These are phyloP conservation scores for Colletotrichum spinosum DNA, from an alignment of 2,329 filamentous ascomycete species.

Conservation along the genomic window DNA sequence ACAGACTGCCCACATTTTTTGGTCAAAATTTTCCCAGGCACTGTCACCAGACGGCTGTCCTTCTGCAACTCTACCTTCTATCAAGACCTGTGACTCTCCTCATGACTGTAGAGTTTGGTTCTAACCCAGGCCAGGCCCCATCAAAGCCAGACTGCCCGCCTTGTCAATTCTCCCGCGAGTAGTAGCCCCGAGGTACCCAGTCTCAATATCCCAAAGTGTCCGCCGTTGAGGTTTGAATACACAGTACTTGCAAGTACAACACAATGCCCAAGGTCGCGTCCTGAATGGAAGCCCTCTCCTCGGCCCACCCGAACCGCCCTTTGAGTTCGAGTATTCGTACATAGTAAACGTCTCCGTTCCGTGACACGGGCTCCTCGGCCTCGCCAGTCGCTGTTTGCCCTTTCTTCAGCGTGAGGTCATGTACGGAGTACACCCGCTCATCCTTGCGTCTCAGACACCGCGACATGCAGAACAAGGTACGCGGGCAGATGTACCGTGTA, in stretches of 20 bases:
- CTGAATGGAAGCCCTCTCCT: not conserved
- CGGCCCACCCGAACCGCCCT: not conserved
- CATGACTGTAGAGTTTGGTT: too few relatives aligned
- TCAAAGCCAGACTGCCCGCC: too few relatives aligned
- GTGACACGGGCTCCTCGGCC: too few relatives aligned
- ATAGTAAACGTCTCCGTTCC: too few relatives aligned
- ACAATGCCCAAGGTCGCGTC: not conserved
- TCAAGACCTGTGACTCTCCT: too few relatives aligned
- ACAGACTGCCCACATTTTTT: constrained; percentile 26
- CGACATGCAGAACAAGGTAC: constrained; percentile 28
- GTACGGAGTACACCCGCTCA: constrained; percentile 31
- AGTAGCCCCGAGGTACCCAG: constrained; percentile 15
- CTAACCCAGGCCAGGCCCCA: too few relatives aligned
- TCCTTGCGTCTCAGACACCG: constrained; percentile 32
- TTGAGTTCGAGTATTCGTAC: not conserved
- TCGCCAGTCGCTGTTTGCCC: constrained; percentile 16
- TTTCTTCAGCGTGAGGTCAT: constrained; percentile 35
- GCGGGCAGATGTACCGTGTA: constrained; percentile 16
- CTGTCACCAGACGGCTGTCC: too few relatives aligned
- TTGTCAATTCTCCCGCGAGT: constrained; percentile 3
- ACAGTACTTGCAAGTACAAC: too few relatives aligned
- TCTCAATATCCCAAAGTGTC: constrained; percentile 24
- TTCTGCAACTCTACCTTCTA: too few relatives aligned
- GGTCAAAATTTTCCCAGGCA: constrained; percentile 24
- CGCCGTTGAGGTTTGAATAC: not conserved